Base-by-base conservation (phyloP, 2,329 filamentous ascomycete genomes). In the Colletotrichum shisoi region DNA sequence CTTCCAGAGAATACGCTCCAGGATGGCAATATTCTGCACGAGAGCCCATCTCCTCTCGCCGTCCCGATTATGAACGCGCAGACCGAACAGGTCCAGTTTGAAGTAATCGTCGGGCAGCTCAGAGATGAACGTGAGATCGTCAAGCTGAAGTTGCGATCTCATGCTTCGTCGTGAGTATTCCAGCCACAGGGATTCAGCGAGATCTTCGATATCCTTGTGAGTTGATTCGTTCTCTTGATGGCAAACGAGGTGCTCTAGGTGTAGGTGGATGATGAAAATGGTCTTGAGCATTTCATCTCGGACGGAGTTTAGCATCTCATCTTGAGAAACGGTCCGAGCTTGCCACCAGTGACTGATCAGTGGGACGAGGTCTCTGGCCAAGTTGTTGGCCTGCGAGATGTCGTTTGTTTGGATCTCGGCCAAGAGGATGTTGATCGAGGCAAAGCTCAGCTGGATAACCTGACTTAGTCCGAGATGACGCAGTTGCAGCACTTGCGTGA, bases 271-370 rank as follows among this genome's bases (percentile, higher is more conserved):
- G n/a, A 87, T 81, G 69, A 91, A 87, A 34, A 97, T 80, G 1
- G 87, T 87, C 71, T 88, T 88, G 40, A 96, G 82, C 75, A 97
- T 90, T 75, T 93, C 92, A 70, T 94, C 91, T 71, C 90, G 88
- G 57, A 95, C 77, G 1, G 82, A 83, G 69, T 84, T 87, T 70
- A 87, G 83, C 72, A 86, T 83, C 72, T 87, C 84, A 70, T 88
- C 84, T 71, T 88, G 83, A 15, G 85, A 84, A 31, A 84, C 78
- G 52, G 86, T 85, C 71, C 91, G 91, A n/a, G 86, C 84, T 70
- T 88, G 83, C 94, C 94, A 99, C 79, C 93, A 87, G 57, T 87
- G 84, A 62, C 85, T 87, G 70, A 97, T 87, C 51, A 94, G 77
- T 1, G 92, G 90, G 27, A 97, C 74, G 8, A 94, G 75, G 7